Percentiles rank a stretch among this genome's conserved stretches.
These are phyloP conservation scores for Breviolum minutum DNA, from an alignment of 73 alveolate species.

Conservation along the genomic window DNA sequence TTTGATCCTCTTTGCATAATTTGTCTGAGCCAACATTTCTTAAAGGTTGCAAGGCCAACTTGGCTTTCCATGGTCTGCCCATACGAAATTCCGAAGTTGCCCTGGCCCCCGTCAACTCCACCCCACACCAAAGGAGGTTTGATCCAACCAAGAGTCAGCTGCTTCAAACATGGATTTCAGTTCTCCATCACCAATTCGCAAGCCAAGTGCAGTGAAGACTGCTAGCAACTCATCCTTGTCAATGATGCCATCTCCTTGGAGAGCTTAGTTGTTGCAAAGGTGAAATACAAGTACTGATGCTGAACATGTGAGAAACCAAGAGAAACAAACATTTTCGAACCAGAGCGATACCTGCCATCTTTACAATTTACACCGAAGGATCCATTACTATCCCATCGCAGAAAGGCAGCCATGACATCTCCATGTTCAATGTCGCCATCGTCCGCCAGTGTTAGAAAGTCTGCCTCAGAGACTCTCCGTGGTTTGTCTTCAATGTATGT, in stretches of 20 bases:
- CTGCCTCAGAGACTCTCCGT: slow-evolving; percentile 1
- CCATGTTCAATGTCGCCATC: slow-evolving; percentile 44
- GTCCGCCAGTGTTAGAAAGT: slow-evolving; percentile 28
- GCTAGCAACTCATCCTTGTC: slow-evolving; percentile 55
- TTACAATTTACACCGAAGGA: neutral
- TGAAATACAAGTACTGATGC: neutral
- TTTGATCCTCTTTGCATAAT: too few species aligned
- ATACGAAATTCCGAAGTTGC: too few species aligned
- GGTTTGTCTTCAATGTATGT: neutral
- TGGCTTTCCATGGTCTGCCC: too few species aligned
- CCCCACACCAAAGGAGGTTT: too few species aligned
- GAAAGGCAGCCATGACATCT: slow-evolving; percentile 66
- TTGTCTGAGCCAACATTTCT: too few species aligned
- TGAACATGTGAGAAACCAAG: too few species aligned
- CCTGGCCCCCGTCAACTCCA: too few species aligned
- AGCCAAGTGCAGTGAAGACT: slow-evolving; percentile 41
- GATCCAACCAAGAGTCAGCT: slow-evolving; percentile 20
- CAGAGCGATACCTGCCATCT: too few species aligned
- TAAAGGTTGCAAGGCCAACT: too few species aligned
- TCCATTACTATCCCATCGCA: slow-evolving; percentile 80
- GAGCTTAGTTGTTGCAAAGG: neutral
- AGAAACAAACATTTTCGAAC: too few species aligned
- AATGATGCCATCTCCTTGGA: slow-evolving; percentile 62
- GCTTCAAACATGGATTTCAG: slow-evolving; percentile 55
- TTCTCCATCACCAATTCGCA: slow-evolving; percentile 27